Percentiles rank a stretch among this genome's conserved stretches.
These are phyloP conservation scores for Backusella parvicylindrica DNA, from an alignment of 192 early-diverging fungal genomes.

Conservation along the genomic window DNA sequence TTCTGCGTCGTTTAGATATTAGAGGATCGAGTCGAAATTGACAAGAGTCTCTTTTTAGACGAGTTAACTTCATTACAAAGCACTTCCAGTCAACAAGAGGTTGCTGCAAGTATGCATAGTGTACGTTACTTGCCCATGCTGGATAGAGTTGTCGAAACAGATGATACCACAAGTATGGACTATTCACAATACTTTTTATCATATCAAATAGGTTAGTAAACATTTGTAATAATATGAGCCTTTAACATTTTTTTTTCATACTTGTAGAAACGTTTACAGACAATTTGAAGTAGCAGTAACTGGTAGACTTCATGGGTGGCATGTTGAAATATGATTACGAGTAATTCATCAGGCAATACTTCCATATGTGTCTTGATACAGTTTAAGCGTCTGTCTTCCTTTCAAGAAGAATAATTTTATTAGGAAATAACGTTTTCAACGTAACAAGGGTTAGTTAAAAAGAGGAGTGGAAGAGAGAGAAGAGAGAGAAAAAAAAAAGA, in stretches of 20 bases:
- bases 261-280: slow-evolving; percentile 4
- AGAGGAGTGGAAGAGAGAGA: background rate
- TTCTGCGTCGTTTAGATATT: background rate
- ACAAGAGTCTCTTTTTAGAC: slow-evolving; percentile 10
- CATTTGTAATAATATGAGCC: too few relatives aligned
- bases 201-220: background rate
- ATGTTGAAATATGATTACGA: slow-evolving; percentile 1
- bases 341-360: slow-evolving; percentile 9
- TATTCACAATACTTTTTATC: slow-evolving; percentile 8
- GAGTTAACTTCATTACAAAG: slow-evolving; percentile 3
- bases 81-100: slow-evolving; percentile 23
- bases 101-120: slow-evolving; percentile 4
- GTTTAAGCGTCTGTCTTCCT: background rate
- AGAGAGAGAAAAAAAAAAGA: background rate
- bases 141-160: slow-evolving; percentile 14
- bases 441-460: background rate
- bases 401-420: background rate
- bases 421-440: background rate
- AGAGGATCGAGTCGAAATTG: background rate
- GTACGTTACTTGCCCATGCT: slow-evolving; percentile 10
- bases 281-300: background rate
- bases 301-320: background rate
- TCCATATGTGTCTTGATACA: slow-evolving; percentile 5
- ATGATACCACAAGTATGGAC: slow-evolving; percentile 25
- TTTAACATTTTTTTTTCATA: background rate